These are phyloP conservation scores for Vitis hybrid DNA, from an alignment of 177 flowering plant genomes.

Conservation along the genomic window DNA sequence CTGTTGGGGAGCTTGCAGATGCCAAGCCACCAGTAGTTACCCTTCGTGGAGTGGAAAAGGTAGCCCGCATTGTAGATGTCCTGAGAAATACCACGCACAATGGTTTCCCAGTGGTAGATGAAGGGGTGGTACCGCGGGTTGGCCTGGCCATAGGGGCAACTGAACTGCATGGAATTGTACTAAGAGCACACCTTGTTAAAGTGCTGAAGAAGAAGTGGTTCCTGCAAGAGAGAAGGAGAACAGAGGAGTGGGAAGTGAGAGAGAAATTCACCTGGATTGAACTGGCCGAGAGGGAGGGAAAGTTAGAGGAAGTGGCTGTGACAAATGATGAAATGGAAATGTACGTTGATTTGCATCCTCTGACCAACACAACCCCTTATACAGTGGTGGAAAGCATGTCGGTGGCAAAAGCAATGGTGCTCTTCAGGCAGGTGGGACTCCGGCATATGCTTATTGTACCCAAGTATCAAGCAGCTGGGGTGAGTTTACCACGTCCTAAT, in stretches of 20 bases:
- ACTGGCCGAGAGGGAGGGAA: slow-evolving; percentile 65
- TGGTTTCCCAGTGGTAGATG: slow-evolving; percentile 85
- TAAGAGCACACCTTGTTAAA: slow-evolving; percentile 71
- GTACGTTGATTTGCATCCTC: slow-evolving; percentile 89
- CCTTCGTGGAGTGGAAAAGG: slow-evolving; percentile 81
- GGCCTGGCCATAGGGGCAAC: slow-evolving; percentile 38
- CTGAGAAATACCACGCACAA: slow-evolving; percentile 75
- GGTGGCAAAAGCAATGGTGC: slow-evolving; percentile 89
- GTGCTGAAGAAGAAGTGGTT: slow-evolving; percentile 66
- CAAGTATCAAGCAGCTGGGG: slow-evolving; percentile 78
- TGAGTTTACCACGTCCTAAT: slow-evolving; percentile 31
- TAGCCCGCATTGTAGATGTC: slow-evolving; percentile 65
- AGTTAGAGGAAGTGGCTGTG: slow-evolving; percentile 60
- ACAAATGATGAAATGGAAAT: slow-evolving; percentile 78
- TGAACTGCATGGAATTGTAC: slow-evolving; percentile 70
- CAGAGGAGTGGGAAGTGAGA: slow-evolving; percentile 81
- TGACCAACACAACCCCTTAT: slow-evolving; percentile 83
- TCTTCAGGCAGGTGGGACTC: slow-evolving; percentile 80
- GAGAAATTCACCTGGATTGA: slow-evolving; percentile 67
- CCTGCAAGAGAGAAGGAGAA: slow-evolving; percentile 51
- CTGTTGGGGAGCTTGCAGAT: slow-evolving; percentile 81
- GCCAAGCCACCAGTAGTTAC: slow-evolving; percentile 71
- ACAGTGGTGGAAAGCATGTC: slow-evolving; percentile 91
- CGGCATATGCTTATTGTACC: slow-evolving; percentile 87
- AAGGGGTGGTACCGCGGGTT: slow-evolving; percentile 37